These are phyloP conservation scores for Solidago caesia DNA, from an alignment of 129 eudicot species.

Conservation along the genomic window DNA sequence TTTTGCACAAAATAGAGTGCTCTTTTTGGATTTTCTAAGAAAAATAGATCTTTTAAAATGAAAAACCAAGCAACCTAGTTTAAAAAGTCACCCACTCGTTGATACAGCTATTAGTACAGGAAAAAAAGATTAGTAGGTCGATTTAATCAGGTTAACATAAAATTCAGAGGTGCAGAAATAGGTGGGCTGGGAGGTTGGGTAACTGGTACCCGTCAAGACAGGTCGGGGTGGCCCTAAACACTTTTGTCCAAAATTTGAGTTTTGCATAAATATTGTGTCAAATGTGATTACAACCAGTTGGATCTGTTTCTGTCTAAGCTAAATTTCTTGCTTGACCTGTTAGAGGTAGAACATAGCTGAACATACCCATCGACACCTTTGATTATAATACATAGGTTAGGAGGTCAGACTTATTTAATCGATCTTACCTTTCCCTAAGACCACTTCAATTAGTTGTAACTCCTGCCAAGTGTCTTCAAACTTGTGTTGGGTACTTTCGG, in stretches of 20 bases:
- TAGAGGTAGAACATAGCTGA: neutral
- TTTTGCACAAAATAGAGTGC: slow-evolving; percentile 3
- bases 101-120: neutral
- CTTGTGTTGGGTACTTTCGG: slow-evolving; percentile 91
- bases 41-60: slow-evolving; percentile 3
- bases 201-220: no score
- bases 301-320: no score
- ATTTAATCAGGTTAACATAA: slow-evolving; percentile 2
- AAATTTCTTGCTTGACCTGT: no score
- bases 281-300: no score
- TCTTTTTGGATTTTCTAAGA: slow-evolving; percentile 6
- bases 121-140: neutral
- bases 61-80: neutral
- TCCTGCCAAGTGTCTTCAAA: slow-evolving; percentile 99
- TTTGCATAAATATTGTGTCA: no score
- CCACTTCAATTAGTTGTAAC: slow-evolving; percentile 69
- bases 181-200: no score
- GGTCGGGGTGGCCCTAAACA: no score
- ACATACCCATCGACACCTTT: neutral
- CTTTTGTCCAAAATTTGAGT: no score
- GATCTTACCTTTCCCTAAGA: slow-evolving; percentile 83
- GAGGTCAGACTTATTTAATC: slow-evolving; percentile 1
- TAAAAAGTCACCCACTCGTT: slow-evolving; percentile 12
- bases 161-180: no score
- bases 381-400: neutral